A percentile compares a stretch with the other conserved stretches of the same genome.
Conservation (phyloP, 768 basidiomycete genomes). For the Pisolithus orientalis region DNA sequence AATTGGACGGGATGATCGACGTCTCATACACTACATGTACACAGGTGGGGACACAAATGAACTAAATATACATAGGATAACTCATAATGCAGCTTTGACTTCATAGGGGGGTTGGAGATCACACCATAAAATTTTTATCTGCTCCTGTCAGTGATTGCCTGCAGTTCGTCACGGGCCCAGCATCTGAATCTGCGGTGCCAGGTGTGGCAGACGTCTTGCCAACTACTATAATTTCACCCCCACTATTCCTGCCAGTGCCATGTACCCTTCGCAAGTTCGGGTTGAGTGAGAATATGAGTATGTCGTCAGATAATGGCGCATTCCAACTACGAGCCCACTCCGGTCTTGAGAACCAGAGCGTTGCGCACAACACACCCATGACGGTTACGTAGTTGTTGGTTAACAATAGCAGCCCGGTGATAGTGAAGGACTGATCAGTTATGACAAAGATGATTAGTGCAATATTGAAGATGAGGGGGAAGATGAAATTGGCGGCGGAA, state of each 20-base stretch:
- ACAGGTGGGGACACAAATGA: no score
- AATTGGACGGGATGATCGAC: no score
- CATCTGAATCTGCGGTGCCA: not conserved
- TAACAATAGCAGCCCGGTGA: conserved; percentile 1
- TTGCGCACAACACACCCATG: no score
- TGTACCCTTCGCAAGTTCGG: not conserved
- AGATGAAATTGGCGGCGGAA: conserved; percentile 31
- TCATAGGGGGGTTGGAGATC: no score
- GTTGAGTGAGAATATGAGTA: not conserved
- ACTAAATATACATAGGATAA: no score
- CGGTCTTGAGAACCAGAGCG: no score
- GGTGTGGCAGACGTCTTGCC: not conserved
- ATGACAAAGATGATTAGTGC: conserved; percentile 8
- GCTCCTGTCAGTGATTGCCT: not conserved
- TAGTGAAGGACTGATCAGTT: not conserved
- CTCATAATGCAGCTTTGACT: no score
- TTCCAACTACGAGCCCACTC: conserved; percentile 1
- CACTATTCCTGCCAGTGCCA: no score
- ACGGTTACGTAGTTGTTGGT: no score
- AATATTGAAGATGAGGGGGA: conserved; percentile 29
- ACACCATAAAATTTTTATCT: no score
- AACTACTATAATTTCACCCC: no score
- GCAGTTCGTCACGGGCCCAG: not conserved
- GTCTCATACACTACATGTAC: no score
- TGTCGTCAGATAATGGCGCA: not conserved